phyloP scores from a whole-genome alignment of 2,329 filamentous ascomycete genomes.

The Fusarium solani-melongenae region DNA sequence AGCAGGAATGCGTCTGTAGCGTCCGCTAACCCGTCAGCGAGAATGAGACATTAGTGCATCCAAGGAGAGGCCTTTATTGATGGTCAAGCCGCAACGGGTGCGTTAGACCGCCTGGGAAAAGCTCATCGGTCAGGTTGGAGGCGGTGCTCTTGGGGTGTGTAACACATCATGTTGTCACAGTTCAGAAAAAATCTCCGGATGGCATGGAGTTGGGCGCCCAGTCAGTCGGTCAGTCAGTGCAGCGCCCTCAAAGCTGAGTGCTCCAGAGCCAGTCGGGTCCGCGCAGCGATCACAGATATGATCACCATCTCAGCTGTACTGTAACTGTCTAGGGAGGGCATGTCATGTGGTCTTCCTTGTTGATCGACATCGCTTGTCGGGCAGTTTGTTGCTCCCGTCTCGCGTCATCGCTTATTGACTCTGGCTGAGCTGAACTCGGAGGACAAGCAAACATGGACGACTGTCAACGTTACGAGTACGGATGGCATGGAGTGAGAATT shows the following conservation, averaged over 20 bases:
- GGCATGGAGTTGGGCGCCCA: not conserved
- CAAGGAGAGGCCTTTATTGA: not conserved
- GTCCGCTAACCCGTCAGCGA: not conserved
- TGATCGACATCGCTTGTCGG: slow-evolving; percentile 17
- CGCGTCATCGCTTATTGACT: not conserved
- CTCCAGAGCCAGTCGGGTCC: not conserved
- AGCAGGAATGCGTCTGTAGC: not conserved
- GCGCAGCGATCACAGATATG: not conserved
- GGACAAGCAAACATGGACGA: not conserved
- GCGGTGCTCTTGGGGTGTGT: slow-evolving; percentile 2
- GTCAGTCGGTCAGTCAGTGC: not conserved
- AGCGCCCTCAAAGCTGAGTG: slow-evolving; percentile 7
- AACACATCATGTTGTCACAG: slow-evolving; percentile 15
- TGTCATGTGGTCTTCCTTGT: not conserved
- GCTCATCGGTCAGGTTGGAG: not conserved
- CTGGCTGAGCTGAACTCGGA: not conserved
- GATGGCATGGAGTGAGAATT: not conserved
- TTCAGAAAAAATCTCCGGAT: slow-evolving; percentile 11
- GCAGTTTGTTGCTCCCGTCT: not conserved
- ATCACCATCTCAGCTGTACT: not conserved
- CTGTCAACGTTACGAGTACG: not conserved
- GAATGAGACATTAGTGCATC: not conserved
- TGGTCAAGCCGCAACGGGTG: not conserved
- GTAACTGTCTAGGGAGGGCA: not conserved
- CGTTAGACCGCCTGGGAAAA: not conserved